phyloP scores from a whole-genome alignment of 2,329 filamentous ascomycete species.

The Xylariaceae sp. region DNA sequence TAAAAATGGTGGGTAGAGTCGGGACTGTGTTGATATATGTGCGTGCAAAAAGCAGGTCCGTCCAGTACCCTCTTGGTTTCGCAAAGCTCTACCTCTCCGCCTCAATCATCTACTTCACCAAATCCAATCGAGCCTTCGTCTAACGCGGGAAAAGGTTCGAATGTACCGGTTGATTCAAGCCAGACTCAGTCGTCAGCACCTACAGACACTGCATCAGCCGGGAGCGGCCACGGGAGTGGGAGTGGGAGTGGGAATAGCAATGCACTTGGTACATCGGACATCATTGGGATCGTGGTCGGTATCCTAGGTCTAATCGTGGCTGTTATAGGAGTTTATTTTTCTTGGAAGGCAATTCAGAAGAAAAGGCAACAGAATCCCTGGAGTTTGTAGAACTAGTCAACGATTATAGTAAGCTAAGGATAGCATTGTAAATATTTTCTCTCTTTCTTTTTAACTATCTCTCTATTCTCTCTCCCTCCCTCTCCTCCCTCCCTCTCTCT shows the following conservation, averaged over 20 bases:
- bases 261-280: constrained; percentile 3
- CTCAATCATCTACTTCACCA: constrained; percentile 5
- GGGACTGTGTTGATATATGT: constrained; percentile 9
- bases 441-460: too few species aligned
- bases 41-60: constrained; percentile 8
- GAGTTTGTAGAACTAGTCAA: too few species aligned
- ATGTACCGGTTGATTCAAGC: background rate
- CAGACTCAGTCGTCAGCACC: constrained; percentile 1
- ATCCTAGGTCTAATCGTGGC: constrained; percentile 6
- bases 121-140: constrained; percentile 3
- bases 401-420: too few species aligned
- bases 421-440: too few species aligned
- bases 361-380: too few species aligned
- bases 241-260: background rate
- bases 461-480: too few species aligned
- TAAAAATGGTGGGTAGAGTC: too few species aligned
- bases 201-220: constrained; percentile 1
- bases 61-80: constrained; percentile 2
- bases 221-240: too few species aligned
- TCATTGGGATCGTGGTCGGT: constrained; percentile 10
- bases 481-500: too few species aligned
- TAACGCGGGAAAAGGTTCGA: constrained; percentile 8
- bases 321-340: constrained; percentile 7
- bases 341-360: constrained; percentile 8
- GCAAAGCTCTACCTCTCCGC: background rate